Conservation (phyloP, 345 rosid species). For the Hypericum androsaemum region DNA sequence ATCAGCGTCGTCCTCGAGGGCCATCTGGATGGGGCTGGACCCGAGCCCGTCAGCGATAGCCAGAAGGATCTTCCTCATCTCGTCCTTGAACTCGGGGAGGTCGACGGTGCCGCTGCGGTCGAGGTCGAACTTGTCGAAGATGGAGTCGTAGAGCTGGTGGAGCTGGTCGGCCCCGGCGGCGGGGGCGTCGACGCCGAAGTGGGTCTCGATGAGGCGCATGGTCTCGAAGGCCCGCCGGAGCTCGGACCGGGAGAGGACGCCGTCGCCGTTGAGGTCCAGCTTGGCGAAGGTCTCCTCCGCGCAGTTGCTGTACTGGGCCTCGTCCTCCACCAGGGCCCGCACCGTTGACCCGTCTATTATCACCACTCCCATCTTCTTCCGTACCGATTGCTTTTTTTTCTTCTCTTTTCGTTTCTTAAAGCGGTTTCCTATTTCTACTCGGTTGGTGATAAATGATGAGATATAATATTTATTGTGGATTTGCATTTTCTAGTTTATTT, state of each 20-base stretch:
- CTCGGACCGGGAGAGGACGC: slow-evolving; percentile 57
- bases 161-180: slow-evolving; percentile 38
- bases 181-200: slow-evolving; percentile 55
- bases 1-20: slow-evolving; percentile 48
- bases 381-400: background rate
- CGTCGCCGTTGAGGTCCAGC: slow-evolving; percentile 52
- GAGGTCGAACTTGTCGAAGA: slow-evolving; percentile 54
- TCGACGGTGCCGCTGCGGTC: slow-evolving; percentile 48
- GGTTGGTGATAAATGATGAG: no score
- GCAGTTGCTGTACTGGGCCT: slow-evolving; percentile 40
- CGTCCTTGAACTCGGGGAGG: slow-evolving; percentile 45
- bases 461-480: no score
- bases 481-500: no score
- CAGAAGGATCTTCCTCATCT: slow-evolving; percentile 59
- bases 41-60: slow-evolving; percentile 76
- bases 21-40: slow-evolving; percentile 58
- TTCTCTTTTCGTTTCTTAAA: background rate
- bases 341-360: slow-evolving; percentile 69
- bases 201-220: slow-evolving; percentile 45
- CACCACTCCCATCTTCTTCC: slow-evolving; percentile 48
- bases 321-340: slow-evolving; percentile 39
- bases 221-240: slow-evolving; percentile 61
- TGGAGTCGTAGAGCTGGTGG: slow-evolving; percentile 46
- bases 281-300: slow-evolving; percentile 33
- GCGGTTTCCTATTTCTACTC: no score